phyloP scores from a whole-genome alignment of 1,284 basidiomycete species.

The Cystobasidium sp. region DNA sequence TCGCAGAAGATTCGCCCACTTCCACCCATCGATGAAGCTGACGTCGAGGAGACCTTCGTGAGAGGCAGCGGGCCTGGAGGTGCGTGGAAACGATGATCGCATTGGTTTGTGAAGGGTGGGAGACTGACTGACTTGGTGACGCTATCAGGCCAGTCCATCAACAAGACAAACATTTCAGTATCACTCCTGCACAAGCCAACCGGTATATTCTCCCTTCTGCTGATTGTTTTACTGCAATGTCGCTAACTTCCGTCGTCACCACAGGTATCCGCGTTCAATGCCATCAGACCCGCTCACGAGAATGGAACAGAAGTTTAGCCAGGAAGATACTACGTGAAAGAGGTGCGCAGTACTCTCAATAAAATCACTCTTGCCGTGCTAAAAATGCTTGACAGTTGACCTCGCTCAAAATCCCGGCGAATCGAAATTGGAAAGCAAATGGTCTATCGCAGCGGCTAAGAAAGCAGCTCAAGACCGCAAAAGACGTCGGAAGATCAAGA shows the following conservation, averaged over 20 bases:
- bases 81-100: neutral
- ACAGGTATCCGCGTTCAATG: slow-evolving; percentile 57
- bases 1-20: slow-evolving; percentile 22
- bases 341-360: slow-evolving; percentile 47
- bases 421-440: slow-evolving; percentile 56
- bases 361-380: neutral
- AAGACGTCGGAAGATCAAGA: slow-evolving; percentile 53
- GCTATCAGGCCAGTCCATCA: slow-evolving; percentile 57
- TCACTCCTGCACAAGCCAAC: slow-evolving; percentile 59
- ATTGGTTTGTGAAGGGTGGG: neutral
- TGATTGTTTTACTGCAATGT: neutral
- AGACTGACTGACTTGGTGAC: neutral
- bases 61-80: slow-evolving; percentile 58
- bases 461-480: slow-evolving; percentile 58
- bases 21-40: slow-evolving; percentile 45
- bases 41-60: slow-evolving; percentile 46
- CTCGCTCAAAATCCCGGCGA: slow-evolving; percentile 49
- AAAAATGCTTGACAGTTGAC: slow-evolving; percentile 43
- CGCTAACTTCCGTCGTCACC: neutral
- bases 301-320: slow-evolving; percentile 58
- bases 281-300: slow-evolving; percentile 59
- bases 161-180: slow-evolving; percentile 59
- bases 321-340: slow-evolving; percentile 57
- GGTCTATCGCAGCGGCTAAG: slow-evolving; percentile 57
- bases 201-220: slow-evolving; percentile 30